Base-by-base conservation (phyloP, 225 moss, liverwort and hornwort species). In the Physcomitrellopsis africana region DNA sequence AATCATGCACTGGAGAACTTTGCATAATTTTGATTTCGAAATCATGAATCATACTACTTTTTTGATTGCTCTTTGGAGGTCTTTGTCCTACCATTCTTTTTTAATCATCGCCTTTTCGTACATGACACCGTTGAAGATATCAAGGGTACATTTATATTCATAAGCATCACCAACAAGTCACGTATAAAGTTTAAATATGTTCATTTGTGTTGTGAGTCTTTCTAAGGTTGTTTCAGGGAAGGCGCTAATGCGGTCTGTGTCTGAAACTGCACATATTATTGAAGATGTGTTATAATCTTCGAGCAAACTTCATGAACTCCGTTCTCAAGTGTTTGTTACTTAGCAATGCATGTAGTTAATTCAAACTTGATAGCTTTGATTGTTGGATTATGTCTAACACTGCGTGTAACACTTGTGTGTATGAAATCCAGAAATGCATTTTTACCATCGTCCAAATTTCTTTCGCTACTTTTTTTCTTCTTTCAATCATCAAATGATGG, bases 401-500 rank as follows among this genome's bases (percentile, higher is more conserved):
- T 37, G 4, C 7, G 32, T 37, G 7, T 4, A 4, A 37, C 32
- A 2, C 7, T 61, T 73, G 1, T 23, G 51, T 69, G 55, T 55
- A 23, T 48, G 23, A 37, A 73, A 8, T 67, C 81, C 92, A 92
- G 94, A 86, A 81, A 76, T 64, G 92, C 88, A 77, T 94, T 94
- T 81, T 86, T 84, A 83, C 65, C 89, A 48, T 88, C 94, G 13
- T 82, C 92, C 52, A 96, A 92, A 76, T 96, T 84, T 73, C 89
- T 96, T 44, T 86, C 96, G 51, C 94, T 94, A 65, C 89, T 96
- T 24, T 82, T 91, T 63, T 96, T 96, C 82, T 96, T 94, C 84
- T 92, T 94, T 77, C 80, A 90, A 80, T 85, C 90, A 82, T 88
- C 86, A 27, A 87, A 92, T 72, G 67, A 60, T 65, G 92, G 86